Conservation (phyloP, 148 eudicot genomes). For the Pharnaceum exiguum region DNA sequence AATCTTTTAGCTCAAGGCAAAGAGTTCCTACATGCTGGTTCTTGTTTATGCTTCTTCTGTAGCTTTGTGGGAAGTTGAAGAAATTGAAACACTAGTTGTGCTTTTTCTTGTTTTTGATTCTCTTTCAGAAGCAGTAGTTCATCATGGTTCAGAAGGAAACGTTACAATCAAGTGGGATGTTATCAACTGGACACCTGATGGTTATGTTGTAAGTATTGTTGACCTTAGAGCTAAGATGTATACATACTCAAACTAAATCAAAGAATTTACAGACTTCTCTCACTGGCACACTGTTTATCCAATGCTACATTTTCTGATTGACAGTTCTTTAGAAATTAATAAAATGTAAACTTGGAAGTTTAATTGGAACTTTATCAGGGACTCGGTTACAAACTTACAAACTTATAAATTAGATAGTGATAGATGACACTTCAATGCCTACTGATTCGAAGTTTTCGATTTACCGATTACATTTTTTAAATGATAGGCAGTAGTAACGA, state of each 20-base stretch:
- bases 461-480: background rate
- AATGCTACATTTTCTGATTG: too few relatives aligned
- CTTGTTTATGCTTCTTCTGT: too few relatives aligned
- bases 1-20: too few relatives aligned
- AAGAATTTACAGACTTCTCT: background rate
- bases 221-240: background rate
- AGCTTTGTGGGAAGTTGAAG: too few relatives aligned
- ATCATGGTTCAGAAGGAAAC: conserved; percentile 44
- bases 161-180: conserved; percentile 57
- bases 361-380: too few relatives aligned
- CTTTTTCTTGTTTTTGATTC: too few relatives aligned
- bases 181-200: conserved; percentile 50
- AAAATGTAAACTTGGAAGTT: too few relatives aligned
- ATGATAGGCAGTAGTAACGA: conserved; percentile 25
- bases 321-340: too few relatives aligned
- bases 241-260: background rate
- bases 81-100: too few relatives aligned
- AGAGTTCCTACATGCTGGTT: too few relatives aligned
- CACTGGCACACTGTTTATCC: background rate
- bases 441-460: background rate
- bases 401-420: background rate
- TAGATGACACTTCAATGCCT: background rate
- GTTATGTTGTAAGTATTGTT: conserved; percentile 40
- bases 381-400: too few relatives aligned
- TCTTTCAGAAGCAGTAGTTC: conserved; percentile 45